Conservation (phyloP, 306 rosid species). For the Sphenostylis stenocarpa region DNA sequence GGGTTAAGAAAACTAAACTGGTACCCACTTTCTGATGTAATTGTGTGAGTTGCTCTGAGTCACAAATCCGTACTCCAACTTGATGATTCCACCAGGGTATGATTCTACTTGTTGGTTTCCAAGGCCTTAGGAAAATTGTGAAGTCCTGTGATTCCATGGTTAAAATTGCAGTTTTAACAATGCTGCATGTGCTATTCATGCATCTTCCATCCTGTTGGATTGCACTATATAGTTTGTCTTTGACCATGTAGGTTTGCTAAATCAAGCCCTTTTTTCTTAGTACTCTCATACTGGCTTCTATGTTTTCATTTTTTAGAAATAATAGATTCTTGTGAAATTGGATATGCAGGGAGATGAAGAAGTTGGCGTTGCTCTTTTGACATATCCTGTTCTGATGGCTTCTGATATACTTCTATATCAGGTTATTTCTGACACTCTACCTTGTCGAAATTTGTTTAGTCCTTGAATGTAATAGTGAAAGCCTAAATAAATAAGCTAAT, state of each 20-base stretch:
- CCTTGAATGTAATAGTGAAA: conserved; percentile 21
- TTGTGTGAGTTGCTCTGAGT: not conserved
- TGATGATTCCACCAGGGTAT: not conserved
- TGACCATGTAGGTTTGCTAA: conserved; percentile 22
- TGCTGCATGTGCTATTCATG: not conserved
- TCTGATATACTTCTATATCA: conserved; percentile 95
- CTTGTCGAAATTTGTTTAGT: conserved; percentile 8
- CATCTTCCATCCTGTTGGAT: not conserved
- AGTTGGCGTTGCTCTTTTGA: conserved; percentile 94
- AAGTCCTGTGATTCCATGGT: not conserved
- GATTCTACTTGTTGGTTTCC: not conserved
- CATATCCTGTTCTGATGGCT: conserved; percentile 99
- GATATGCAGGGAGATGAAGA: conserved; percentile 87
- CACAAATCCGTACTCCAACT: not conserved
- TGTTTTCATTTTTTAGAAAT: conserved; percentile 28
- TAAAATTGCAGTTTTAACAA: not conserved
- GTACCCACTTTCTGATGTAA: not conserved
- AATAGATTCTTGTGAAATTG: conserved; percentile 37
- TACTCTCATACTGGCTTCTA: not conserved
- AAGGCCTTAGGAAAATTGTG: not conserved
- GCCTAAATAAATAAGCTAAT: not conserved
- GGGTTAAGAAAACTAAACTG: not conserved
- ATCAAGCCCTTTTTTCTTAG: not conserved
- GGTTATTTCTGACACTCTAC: conserved; percentile 50
- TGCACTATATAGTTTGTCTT: conserved; percentile 20